Evolutionary conservation across 2,329 filamentous ascomycete genomes (phyloP).

Genomic region (Cladorrhinum sp.): DNA sequence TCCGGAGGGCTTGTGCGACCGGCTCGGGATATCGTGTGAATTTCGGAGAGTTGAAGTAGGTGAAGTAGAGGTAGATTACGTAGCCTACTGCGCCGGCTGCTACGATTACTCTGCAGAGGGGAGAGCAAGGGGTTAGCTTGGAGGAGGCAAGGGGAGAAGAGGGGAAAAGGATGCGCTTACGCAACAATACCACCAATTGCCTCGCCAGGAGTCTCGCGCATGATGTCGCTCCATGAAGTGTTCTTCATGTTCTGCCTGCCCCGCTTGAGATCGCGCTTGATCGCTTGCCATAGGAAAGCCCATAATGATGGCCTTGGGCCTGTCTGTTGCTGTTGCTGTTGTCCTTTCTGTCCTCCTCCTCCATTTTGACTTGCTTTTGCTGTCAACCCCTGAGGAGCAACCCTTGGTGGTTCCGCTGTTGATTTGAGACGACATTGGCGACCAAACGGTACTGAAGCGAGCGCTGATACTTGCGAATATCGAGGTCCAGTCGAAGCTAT

Average conservation of each 20-base stretch:
- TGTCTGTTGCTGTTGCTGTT: conserved; percentile 2
- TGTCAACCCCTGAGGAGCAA: neutral
- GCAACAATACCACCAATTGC: conserved; percentile 41
- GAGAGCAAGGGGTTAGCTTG: conserved; percentile 24
- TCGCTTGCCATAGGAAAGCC: conserved; percentile 14
- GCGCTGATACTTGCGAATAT: neutral
- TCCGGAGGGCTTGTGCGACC: conserved; percentile 74
- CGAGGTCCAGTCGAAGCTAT: neutral
- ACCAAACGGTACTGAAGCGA: neutral
- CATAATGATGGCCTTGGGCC: conserved; percentile 8
- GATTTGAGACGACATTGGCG: conserved; percentile 15
- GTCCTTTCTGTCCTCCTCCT: neutral
- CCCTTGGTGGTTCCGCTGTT: conserved; percentile 5
- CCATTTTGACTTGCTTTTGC: conserved; percentile 2
- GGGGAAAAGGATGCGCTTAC: conserved; percentile 32
- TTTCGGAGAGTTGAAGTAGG: conserved; percentile 53
- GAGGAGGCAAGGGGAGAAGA: neutral
- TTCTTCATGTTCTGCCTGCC: conserved; percentile 33
- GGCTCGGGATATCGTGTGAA: conserved; percentile 63
- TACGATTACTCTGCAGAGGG: conserved; percentile 34
- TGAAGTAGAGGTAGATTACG: conserved; percentile 46
- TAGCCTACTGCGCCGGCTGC: conserved; percentile 36
- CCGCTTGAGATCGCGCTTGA: conserved; percentile 18
- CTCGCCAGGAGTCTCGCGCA: conserved; percentile 43
- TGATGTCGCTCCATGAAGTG: conserved; percentile 37